Base-by-base conservation (phyloP, 2,329 filamentous ascomycete genomes). In the Arthroderma sp. region DNA sequence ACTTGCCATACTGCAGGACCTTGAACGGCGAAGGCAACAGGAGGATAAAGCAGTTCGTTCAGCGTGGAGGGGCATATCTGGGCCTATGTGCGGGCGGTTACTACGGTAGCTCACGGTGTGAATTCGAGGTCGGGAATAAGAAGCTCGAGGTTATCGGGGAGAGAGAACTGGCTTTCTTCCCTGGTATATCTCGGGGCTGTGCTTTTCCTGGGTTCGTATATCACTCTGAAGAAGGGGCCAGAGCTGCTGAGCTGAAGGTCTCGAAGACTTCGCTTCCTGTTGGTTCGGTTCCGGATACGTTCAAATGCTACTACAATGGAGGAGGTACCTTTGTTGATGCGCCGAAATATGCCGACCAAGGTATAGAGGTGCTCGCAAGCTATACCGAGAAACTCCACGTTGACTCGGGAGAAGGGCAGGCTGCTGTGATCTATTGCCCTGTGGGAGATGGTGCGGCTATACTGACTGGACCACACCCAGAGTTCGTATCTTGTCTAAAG, bases 1-100 rank as follows among this genome's bases (percentile, higher is more conserved):
- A 98, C 68, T 78, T 94, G 55, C 88, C 87, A 54, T 98, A 96
- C 71, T 95, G 91, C 71, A 84, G 87, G 28, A 84, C 83, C 1
- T 79, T 98, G 61, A 93, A 97, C 69, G 93, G 93, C 37, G 78
- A 83, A 55, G 93, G 91, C 1, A 98, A 97, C 70, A 80, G 86
- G 37, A 81, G 82, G 62, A 96, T 98, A 70, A 77, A 79, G 57
- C 85, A 91, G 63, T 98, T 87, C 66, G 88, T 98, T 54, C 86
- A 89, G 59, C 79, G 82, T 31, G 93, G 93, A 28, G 93, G 93
- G 15, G 77, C 81, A 0, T 98, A 93, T 67, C 79, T 98, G 1
- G 93, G 93, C 0, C 85, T 98, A 65, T 98, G 93, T 68, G 93
- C 93, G 1, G 93, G 93, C 4, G 93, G 87, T 9, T 98, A 98